Evolutionary conservation across 352 stramenopile genomes (phyloP).

Genomic region (Phytophthora chlamydospora): DNA sequence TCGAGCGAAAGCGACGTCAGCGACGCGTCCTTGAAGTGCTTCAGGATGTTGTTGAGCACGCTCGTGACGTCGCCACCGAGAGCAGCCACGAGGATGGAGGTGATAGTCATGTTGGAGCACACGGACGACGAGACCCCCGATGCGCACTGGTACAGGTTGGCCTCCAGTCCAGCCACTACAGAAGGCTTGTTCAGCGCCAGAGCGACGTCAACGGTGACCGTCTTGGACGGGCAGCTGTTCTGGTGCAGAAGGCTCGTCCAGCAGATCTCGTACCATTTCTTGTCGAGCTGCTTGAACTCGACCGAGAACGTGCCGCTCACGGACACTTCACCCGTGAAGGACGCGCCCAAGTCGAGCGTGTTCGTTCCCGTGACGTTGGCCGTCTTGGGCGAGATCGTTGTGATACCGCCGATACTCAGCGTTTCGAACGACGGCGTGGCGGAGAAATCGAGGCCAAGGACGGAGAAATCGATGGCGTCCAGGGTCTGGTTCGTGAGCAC

Average conservation of each 20-base stretch:
- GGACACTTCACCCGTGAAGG: slow-evolving; percentile 45
- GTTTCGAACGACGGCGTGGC: slow-evolving; percentile 39
- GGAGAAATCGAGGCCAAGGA: slow-evolving; percentile 36
- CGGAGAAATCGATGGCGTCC: slow-evolving; percentile 35
- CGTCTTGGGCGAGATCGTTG: slow-evolving; percentile 37
- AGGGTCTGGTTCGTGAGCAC: slow-evolving; percentile 37
- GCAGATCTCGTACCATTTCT: slow-evolving; percentile 68
- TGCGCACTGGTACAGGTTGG: slow-evolving; percentile 48
- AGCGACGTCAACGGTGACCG: slow-evolving; percentile 41
- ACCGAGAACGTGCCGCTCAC: slow-evolving; percentile 47
- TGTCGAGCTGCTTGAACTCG: slow-evolving; percentile 57
- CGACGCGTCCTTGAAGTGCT: slow-evolving; percentile 40
- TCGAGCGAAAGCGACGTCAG: slow-evolving; percentile 38
- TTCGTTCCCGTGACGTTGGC: slow-evolving; percentile 50
- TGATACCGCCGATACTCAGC: slow-evolving; percentile 36
- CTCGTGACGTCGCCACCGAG: slow-evolving; percentile 40
- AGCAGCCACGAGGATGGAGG: slow-evolving; percentile 44
- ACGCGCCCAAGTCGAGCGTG: slow-evolving; percentile 41
- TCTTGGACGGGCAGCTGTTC: slow-evolving; percentile 36
- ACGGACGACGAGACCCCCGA: slow-evolving; percentile 28
- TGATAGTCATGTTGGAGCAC: slow-evolving; percentile 58
- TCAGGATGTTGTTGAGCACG: slow-evolving; percentile 40
- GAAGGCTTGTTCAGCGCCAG: slow-evolving; percentile 44
- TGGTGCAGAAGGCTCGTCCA: slow-evolving; percentile 56
- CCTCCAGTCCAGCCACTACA: slow-evolving; percentile 29